Evolutionary conservation across 345 rosid species (phyloP).

Genomic region (Eucalyptus lansdowneana): DNA sequence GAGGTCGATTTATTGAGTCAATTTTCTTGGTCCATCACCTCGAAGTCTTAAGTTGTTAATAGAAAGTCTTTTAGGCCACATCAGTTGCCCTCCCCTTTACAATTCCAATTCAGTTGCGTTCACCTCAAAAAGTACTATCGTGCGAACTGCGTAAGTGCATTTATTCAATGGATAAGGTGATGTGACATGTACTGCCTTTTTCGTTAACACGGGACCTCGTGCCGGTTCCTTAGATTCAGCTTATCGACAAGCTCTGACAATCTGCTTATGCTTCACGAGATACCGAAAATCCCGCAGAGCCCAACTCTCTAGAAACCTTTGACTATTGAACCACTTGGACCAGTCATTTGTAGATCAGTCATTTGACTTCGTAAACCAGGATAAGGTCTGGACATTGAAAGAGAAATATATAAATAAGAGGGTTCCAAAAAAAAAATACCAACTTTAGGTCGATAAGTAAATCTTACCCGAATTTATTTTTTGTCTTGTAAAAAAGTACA

Average conservation of each 20-base stretch:
- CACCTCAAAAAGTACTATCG: background rate
- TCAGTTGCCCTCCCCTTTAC: background rate
- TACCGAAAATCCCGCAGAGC: background rate
- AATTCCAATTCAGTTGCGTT: background rate
- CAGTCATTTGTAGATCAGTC: background rate
- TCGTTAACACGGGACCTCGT: background rate
- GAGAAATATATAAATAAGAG: background rate
- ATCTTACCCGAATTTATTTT: too few relatives aligned
- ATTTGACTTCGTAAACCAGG: background rate
- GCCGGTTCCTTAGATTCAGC: background rate
- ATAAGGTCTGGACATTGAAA: background rate
- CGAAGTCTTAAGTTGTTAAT: background rate
- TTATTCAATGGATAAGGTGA: background rate
- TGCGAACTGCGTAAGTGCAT: background rate
- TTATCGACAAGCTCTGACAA: background rate
- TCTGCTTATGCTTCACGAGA: background rate
- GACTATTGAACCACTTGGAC: background rate
- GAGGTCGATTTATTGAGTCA: background rate
- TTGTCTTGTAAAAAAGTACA: accelerated
- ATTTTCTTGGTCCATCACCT: background rate
- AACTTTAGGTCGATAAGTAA: too few relatives aligned
- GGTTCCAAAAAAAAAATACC: too few relatives aligned
- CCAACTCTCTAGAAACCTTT: background rate
- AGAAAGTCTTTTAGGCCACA: background rate
- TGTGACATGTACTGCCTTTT: background rate